Evolutionary conservation across 208 protist genomes (phyloP).

Genomic region (Trypanosoma lewisi): DNA sequence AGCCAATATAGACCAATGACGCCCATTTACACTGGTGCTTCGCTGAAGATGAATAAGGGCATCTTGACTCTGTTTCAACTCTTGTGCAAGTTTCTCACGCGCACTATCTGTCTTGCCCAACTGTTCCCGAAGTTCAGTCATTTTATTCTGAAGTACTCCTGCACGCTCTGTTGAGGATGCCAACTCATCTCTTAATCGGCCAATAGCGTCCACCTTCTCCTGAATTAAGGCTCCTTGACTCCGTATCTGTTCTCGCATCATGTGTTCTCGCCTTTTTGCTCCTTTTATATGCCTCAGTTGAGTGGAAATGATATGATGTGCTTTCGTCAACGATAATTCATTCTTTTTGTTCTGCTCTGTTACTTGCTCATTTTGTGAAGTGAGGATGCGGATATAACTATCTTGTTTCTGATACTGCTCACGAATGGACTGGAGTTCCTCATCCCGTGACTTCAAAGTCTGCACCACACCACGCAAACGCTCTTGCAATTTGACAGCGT

Average conservation of each 20-base stretch:
- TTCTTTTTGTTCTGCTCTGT: conserved; percentile 31
- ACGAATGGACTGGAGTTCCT: conserved; percentile 63
- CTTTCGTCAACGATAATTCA: conserved; percentile 61
- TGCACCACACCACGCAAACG: conserved; percentile 45
- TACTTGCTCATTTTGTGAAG: conserved; percentile 69
- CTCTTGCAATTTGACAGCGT: conserved; percentile 74
- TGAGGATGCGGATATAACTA: conserved; percentile 69
- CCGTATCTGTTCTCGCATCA: conserved; percentile 54
- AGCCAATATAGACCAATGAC: conserved; percentile 55
- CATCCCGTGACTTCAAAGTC: conserved; percentile 45
- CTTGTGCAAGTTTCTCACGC: conserved; percentile 55
- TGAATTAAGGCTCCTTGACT: conserved; percentile 53
- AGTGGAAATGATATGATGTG: conserved; percentile 85
- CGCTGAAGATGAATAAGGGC: conserved; percentile 81
- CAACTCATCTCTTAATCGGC: conserved; percentile 52
- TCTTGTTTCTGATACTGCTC: conserved; percentile 78
- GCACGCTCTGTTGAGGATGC: conserved; percentile 31
- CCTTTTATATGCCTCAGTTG: conserved; percentile 75
- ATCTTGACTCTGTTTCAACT: conserved; percentile 75
- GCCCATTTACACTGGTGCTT: conserved; percentile 66
- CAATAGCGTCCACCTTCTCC: conserved; percentile 41
- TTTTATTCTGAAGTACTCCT: conserved; percentile 44
- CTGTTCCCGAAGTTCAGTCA: conserved; percentile 63
- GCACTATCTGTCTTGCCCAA: conserved; percentile 60
- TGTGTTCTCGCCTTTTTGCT: conserved; percentile 55